Evolutionary conservation across 164 flowering plant genomes (phyloP).

Genomic region (Litsea cubeba): DNA sequence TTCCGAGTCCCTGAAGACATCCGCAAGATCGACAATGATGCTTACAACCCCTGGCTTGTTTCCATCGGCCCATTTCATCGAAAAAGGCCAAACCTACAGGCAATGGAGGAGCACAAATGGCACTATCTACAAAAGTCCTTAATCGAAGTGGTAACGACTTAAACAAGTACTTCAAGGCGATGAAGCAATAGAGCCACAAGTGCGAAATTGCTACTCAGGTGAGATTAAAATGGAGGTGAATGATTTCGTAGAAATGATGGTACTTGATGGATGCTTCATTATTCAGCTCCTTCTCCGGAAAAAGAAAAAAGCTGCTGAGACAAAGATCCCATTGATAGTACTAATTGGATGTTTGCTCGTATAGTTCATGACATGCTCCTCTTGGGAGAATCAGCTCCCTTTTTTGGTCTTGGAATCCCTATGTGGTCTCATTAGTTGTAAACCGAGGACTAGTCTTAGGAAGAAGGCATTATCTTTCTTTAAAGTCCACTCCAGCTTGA

Average conservation of each 20-base stretch:
- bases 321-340: background rate
- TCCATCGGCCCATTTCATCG: slow-evolving; percentile 25
- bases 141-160: background rate
- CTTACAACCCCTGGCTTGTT: slow-evolving; percentile 14
- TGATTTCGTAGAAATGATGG: slow-evolving; percentile 9
- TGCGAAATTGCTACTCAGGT: slow-evolving; percentile 3
- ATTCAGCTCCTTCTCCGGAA: background rate
- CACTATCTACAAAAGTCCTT: slow-evolving; percentile 1
- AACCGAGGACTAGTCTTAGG: no score
- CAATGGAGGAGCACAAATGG: slow-evolving; percentile 21
- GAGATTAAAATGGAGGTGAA: background rate
- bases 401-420: slow-evolving; percentile 3
- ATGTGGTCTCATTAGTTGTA: background rate
- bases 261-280: slow-evolving; percentile 9
- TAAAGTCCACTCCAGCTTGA: background rate
- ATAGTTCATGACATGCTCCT: slow-evolving; percentile 1
- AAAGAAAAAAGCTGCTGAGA: background rate
- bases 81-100: background rate
- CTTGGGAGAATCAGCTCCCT: slow-evolving; percentile 10
- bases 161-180: background rate
- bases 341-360: background rate
- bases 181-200: background rate
- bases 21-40: slow-evolving; percentile 3
- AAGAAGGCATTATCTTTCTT: background rate
- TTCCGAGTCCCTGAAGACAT: slow-evolving; percentile 12